Conservation (phyloP, 768 basidiomycete species). For the Leccinum subgranulosum region DNA sequence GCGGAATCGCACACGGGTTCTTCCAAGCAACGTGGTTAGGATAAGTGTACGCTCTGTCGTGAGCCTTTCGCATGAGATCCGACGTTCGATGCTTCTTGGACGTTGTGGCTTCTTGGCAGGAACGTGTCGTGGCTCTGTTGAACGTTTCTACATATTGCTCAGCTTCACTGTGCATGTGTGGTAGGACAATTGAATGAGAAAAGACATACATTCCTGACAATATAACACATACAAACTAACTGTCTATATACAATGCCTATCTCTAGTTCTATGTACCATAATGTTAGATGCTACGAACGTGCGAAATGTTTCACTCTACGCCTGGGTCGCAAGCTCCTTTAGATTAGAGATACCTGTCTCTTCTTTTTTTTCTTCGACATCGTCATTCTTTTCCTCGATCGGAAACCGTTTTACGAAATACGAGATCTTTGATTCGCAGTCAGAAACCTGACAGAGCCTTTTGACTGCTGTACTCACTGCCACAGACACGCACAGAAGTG, state of each 20-base stretch:
- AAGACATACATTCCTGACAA: not conserved
- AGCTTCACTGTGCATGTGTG: not conserved
- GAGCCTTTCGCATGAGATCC: constrained; percentile 11
- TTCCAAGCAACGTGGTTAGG: not conserved
- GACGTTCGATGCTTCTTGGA: constrained; percentile 1
- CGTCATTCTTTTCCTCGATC: constrained; percentile 17
- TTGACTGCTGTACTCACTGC: constrained; percentile 41
- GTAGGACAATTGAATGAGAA: not conserved
- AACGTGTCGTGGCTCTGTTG: not conserved
- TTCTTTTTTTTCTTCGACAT: constrained; percentile 20
- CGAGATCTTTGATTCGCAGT: constrained; percentile 23
- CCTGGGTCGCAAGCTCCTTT: constrained; percentile 9
- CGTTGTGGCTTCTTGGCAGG: not conserved
- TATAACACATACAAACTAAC: constrained; percentile 2
- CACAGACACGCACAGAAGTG: constrained; percentile 63
- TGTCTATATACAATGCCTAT: not conserved
- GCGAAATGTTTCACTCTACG: constrained; percentile 11
- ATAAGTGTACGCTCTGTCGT: not conserved
- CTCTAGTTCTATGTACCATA: constrained; percentile 18
- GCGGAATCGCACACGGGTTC: constrained; percentile 24
- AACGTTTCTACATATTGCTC: not conserved
- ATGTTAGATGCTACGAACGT: constrained; percentile 11
- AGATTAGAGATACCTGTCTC: constrained; percentile 4
- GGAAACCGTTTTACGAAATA: constrained; percentile 28
- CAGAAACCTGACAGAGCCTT: constrained; percentile 3